phyloP scores from a whole-genome alignment of 2,329 filamentous ascomycete species.

The Truncatella angustata region DNA sequence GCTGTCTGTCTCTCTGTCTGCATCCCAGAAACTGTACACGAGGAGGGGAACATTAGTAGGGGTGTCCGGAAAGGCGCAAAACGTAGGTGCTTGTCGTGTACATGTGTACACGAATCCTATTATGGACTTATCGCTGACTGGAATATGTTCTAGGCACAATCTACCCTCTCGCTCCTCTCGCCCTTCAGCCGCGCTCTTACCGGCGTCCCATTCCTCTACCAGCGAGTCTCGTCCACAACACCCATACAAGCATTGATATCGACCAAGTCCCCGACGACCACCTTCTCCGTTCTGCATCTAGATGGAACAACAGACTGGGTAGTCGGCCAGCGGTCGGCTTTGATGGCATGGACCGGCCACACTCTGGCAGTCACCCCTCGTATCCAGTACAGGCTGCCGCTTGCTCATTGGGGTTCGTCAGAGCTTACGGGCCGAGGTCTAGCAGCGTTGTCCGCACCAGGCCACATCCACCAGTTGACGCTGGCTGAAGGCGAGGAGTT shows the following conservation, averaged over 20 bases:
- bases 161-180: slow-evolving; percentile 82
- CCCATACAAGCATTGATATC: slow-evolving; percentile 87
- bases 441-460: slow-evolving; percentile 78
- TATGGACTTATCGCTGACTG: slow-evolving; percentile 5
- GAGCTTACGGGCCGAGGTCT: slow-evolving; percentile 85
- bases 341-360: slow-evolving; percentile 96
- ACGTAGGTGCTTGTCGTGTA: too few species aligned
- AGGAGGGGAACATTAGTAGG: slow-evolving; percentile 87
- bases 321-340: slow-evolving; percentile 78
- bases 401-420: slow-evolving; percentile 91
- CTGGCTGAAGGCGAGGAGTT: slow-evolving; percentile 84
- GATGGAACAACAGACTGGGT: slow-evolving; percentile 97
- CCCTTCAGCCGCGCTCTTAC: slow-evolving; percentile 77
- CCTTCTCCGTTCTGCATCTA: slow-evolving; percentile 82
- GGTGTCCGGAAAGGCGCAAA: slow-evolving; percentile 85
- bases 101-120: too few species aligned
- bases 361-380: slow-evolving; percentile 74
- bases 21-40: slow-evolving; percentile 91
- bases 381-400: slow-evolving; percentile 69
- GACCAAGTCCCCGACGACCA: slow-evolving; percentile 81
- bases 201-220: slow-evolving; percentile 93
- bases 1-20: slow-evolving; percentile 87
- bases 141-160: slow-evolving; percentile 64
- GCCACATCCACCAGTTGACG: slow-evolving; percentile 84
- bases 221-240: slow-evolving; percentile 81